Conservation (phyloP, 2,329 filamentous ascomycete genomes). For the Volutella citrinella region DNA sequence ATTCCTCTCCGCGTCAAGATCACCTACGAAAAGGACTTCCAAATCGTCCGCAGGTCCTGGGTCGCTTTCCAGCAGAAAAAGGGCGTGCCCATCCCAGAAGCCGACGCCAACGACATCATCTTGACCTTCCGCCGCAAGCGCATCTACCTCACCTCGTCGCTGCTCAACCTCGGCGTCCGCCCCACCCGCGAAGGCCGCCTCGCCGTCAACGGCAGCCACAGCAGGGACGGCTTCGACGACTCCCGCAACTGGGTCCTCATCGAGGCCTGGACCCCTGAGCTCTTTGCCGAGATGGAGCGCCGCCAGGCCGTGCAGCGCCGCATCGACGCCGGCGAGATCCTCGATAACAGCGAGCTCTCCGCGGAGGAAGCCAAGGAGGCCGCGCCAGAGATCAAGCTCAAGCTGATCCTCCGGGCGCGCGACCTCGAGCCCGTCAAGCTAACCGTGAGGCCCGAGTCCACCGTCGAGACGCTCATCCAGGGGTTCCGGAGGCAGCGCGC, state of each 20-base stretch:
- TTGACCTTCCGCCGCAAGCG: conserved; percentile 75
- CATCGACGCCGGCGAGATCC: conserved; percentile 38
- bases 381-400: conserved; percentile 37
- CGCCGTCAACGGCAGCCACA: conserved; percentile 31
- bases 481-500: conserved; percentile 56
- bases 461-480: conserved; percentile 58
- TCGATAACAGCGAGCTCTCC: conserved; percentile 35
- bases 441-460: conserved; percentile 52
- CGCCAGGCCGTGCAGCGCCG: conserved; percentile 47
- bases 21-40: conserved; percentile 64
- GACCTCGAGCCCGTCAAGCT: conserved; percentile 49
- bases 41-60: conserved; percentile 68
- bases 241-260: conserved; percentile 64
- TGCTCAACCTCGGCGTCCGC: conserved; percentile 62
- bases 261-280: conserved; percentile 71
- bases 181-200: conserved; percentile 40
- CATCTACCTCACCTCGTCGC: conserved; percentile 74
- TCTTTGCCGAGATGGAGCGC: conserved; percentile 48
- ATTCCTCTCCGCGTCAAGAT: conserved; percentile 53
- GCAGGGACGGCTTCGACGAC: conserved; percentile 43
- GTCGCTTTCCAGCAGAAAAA: conserved; percentile 55
- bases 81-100: conserved; percentile 30
- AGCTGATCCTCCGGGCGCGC: conserved; percentile 53
- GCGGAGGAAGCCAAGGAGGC: conserved; percentile 29
- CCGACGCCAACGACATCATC: conserved; percentile 57